Evolutionary conservation across 139 green algal species (phyloP).

Genomic region (Marvania coccoides): DNA sequence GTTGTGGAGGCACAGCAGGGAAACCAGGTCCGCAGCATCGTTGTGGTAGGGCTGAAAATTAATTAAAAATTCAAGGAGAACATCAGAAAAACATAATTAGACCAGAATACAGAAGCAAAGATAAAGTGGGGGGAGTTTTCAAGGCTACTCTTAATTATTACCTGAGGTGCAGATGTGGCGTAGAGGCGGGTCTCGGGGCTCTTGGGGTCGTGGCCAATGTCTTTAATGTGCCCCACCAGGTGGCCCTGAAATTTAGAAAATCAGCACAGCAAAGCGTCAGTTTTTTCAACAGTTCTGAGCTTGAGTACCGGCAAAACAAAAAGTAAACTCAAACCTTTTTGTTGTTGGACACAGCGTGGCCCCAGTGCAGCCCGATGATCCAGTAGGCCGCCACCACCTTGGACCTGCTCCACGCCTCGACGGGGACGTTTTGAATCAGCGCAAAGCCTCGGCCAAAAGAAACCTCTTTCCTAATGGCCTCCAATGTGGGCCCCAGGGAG

Average conservation of each 20-base stretch:
- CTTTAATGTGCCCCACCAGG: conserved; percentile 51
- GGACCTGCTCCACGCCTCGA: conserved; percentile 31
- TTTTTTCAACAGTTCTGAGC: background rate
- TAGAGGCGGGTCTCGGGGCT: conserved; percentile 54
- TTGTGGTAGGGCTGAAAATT: conserved; percentile 46
- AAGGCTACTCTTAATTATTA: no score
- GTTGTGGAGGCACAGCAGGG: conserved; percentile 47
- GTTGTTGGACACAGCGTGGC: conserved; percentile 41
- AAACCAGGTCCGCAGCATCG: conserved; percentile 45
- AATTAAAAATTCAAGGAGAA: no score
- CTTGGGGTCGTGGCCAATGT: conserved; percentile 51
- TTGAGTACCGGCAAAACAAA: background rate
- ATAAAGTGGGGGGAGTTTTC: no score
- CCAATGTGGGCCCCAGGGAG: conserved; percentile 33
- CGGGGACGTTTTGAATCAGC: conserved; percentile 48
- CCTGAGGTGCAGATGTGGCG: conserved; percentile 28
- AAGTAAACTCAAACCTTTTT: conserved; percentile 26
- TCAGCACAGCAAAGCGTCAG: background rate
- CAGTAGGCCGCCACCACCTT: conserved; percentile 37
- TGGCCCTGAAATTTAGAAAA: conserved; percentile 26
- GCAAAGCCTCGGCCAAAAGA: conserved; percentile 44
- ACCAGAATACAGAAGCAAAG: no score
- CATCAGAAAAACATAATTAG: no score
- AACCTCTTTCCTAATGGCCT: conserved; percentile 30
- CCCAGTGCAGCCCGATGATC: conserved; percentile 48